Evolutionary conservation across 1,284 basidiomycete species (phyloP).

Genomic region (Sporisorium sorghi): DNA sequence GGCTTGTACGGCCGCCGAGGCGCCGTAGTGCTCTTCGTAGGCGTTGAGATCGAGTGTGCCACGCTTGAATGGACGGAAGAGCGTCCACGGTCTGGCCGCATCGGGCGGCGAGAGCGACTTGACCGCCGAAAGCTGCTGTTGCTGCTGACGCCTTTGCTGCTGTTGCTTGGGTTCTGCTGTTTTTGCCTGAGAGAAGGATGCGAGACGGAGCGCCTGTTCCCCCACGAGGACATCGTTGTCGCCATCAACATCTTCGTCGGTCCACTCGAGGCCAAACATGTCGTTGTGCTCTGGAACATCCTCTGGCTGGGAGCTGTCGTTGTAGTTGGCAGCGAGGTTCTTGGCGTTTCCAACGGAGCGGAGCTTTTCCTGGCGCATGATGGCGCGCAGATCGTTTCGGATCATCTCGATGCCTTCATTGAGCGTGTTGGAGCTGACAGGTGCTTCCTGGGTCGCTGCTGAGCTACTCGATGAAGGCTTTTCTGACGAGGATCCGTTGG

Average conservation of each 20-base stretch:
- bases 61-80: slow-evolving; percentile 64
- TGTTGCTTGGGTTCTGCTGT: slow-evolving; percentile 44
- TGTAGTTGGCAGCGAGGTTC: slow-evolving; percentile 64
- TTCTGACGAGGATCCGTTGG: slow-evolving; percentile 9
- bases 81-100: slow-evolving; percentile 51
- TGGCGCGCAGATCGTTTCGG: slow-evolving; percentile 63
- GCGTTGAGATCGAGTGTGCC: slow-evolving; percentile 60
- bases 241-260: slow-evolving; percentile 38
- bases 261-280: slow-evolving; percentile 65
- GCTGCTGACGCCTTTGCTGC: slow-evolving; percentile 38
- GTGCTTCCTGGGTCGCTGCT: background rate
- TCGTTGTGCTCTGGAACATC: slow-evolving; percentile 66
- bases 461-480: slow-evolving; percentile 12
- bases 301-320: slow-evolving; percentile 59
- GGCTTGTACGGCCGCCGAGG: slow-evolving; percentile 52
- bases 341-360: slow-evolving; percentile 64
- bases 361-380: slow-evolving; percentile 68
- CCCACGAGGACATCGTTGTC: slow-evolving; percentile 59
- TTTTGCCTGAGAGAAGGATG: slow-evolving; percentile 54
- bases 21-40: slow-evolving; percentile 62
- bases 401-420: slow-evolving; percentile 57
- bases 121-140: slow-evolving; percentile 24
- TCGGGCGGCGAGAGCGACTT: slow-evolving; percentile 44
- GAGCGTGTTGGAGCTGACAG: slow-evolving; percentile 22
- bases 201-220: slow-evolving; percentile 63